Base-by-base conservation (phyloP, 1,139 yeast genomes). In the Yamadazyma dendronema region DNA sequence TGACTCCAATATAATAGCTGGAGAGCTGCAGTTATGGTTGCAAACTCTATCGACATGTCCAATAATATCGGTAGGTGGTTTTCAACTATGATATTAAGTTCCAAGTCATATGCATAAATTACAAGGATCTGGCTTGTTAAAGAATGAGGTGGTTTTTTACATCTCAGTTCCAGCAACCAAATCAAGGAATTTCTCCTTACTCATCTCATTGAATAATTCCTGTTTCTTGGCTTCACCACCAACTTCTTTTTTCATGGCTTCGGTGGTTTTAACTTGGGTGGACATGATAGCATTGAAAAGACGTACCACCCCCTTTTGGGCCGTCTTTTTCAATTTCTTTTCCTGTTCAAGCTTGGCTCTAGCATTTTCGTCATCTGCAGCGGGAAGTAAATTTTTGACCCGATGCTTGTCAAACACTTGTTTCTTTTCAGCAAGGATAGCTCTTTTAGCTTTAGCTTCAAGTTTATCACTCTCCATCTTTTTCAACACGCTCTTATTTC, bases 301-400 rank as follows among this genome's bases (percentile, higher is more conserved):
- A 53, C 84, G 80, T 14, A 92, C 95, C 13, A 89, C 97, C 67
- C 98, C 99, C 52, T 84, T 76, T 62, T 92, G 97, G 0, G 97
- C 97, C 24, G 81, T 74, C 56, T 89, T 90, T 58, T 85, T 84
- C 53, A 88, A 65, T 47, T 67, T 70, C 46, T 78, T 77, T 56
- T 92, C 99, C 37, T 74, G 74, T 40, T 84, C 92, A 28, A 90
- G 57, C 3, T 75, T 60, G 31, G 68, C 70, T 52, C 89, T 75
- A 7, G 75, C 74, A 40, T 67, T 67, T 25, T 65, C 73, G 4
- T 76, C 72, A 28, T 77, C 73, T 1, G 81, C 78, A 6, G 65
- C 59, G 10, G 96, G 95, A 33, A 88, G 63, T 13, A 89, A 67
- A 42, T 84, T 76, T 43, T 68, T 77, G 28, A 82, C 72, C 51